phyloP scores from a whole-genome alignment of 2,329 filamentous ascomycete genomes.

The Drechslerella coelobrocha region DNA sequence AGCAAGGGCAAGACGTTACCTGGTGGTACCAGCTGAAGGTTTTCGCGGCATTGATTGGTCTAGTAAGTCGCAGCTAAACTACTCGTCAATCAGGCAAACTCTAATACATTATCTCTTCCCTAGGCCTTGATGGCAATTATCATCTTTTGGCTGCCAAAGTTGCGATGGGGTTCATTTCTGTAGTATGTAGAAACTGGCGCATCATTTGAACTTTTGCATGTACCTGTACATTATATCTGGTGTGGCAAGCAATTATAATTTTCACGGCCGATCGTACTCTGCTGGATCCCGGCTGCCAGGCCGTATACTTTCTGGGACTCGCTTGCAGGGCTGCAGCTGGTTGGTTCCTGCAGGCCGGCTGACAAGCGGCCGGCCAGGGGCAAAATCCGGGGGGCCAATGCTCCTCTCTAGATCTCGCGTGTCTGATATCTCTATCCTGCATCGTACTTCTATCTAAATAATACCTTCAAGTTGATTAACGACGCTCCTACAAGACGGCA shows the following conservation, averaged over 20 bases:
- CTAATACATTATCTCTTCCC: background rate
- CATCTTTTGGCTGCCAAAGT: slow-evolving; percentile 44
- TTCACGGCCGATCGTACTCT: too few relatives aligned
- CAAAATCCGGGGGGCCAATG: slow-evolving; percentile 19
- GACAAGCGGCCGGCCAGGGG: slow-evolving; percentile 38
- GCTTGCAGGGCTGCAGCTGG: slow-evolving; percentile 18
- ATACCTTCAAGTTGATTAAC: background rate
- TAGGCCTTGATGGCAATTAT: slow-evolving; percentile 48
- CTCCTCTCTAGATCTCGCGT: too few relatives aligned
- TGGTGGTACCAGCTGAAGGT: slow-evolving; percentile 50
- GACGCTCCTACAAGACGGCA: background rate
- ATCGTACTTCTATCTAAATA: background rate
- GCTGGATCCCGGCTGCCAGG: too few relatives aligned
- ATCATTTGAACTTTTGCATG: background rate
- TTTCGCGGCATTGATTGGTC: slow-evolving; percentile 46
- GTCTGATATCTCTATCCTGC: background rate
- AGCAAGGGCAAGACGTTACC: slow-evolving; percentile 45
- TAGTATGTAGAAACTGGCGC: background rate
- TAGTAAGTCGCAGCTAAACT: slow-evolving; percentile 21
- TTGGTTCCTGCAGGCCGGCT: slow-evolving; percentile 42
- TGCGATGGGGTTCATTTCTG: slow-evolving; percentile 39
- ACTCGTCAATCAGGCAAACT: background rate
- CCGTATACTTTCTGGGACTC: too few relatives aligned
- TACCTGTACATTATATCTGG: background rate
- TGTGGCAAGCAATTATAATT: background rate